Base-by-base conservation (phyloP, 1,284 basidiomycete genomes). In the Earliella scabrosa region DNA sequence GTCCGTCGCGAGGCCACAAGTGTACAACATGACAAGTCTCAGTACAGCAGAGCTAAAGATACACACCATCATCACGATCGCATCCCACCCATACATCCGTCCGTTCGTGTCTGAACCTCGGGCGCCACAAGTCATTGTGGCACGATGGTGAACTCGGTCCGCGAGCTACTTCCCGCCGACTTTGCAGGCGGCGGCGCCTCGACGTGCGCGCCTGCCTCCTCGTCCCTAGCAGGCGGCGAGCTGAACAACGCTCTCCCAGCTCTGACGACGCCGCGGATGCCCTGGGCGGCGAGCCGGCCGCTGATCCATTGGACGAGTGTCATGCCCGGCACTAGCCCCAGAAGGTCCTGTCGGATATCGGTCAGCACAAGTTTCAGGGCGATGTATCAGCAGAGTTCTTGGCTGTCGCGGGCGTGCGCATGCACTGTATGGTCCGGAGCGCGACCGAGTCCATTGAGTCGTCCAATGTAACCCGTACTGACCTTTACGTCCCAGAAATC, bases 401-500 rank as follows among this genome's bases (percentile, higher is more conserved):
- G 16, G 21, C 39, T 10, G 8, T 18, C 10, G n/a, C 10, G 11
- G 9, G 20, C 20, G 16, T 41, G 16, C 27, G 45, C 16, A 16
- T n/a, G n/a, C n/a, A n/a, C n/a, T n/a, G n/a, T n/a, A n/a, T n/a
- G n/a, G n/a, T n/a, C n/a, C n/a, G n/a, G n/a, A n/a, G n/a, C n/a
- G n/a, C n/a, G n/a, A n/a, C n/a, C 34, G 36, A 21, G 20, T 32
- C 7, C 7, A 31, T 31, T 7, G 29, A 31, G 29, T 13, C 29
- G 13, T 31, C 13, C 21, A 14, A 4, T 24, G 8, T 38, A 4
- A 14, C n/a, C n/a, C n/a, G 31, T 27, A 23, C 4, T 63, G 26
- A 68, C 61, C 63, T 72, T 72, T 38, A 88, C 76, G 66, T 91
- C 87, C 88, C 87, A 90, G 43, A 88, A 79, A 65, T 91, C 88